Evolutionary conservation across 139 green algal species (phyloP).

Genomic region (Tetradesmus obliquus): DNA sequence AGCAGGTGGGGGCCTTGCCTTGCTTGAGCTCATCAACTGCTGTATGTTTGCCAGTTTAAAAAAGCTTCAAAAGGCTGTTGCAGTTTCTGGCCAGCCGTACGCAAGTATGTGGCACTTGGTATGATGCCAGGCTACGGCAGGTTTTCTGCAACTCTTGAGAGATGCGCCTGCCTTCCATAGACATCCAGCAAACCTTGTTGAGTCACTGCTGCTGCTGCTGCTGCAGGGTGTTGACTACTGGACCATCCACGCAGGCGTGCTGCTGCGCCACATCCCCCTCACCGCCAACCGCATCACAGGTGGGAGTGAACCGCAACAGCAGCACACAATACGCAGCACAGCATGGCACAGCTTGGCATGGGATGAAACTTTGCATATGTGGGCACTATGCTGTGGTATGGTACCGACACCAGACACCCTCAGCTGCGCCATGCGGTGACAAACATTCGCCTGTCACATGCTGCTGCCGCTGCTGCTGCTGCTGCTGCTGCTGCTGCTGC

Average conservation of each 20-base stretch:
- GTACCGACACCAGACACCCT: not conserved
- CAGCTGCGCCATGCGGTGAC: not conserved
- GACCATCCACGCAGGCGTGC: conserved; percentile 97
- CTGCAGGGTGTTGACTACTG: conserved; percentile 97
- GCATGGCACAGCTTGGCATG: too few relatives aligned
- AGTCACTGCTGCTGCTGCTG: not conserved
- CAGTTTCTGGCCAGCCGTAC: too few relatives aligned
- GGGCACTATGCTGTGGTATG: too few relatives aligned
- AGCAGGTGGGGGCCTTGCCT: conserved; percentile 64
- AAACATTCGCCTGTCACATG: not conserved
- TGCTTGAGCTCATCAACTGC: too few relatives aligned
- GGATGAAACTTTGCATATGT: too few relatives aligned
- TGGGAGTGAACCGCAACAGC: not conserved
- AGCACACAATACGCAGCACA: too few relatives aligned
- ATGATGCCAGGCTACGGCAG: too few relatives aligned
- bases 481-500: not conserved
- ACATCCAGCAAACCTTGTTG: too few relatives aligned
- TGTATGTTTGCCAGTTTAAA: not conserved
- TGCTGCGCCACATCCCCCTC: conserved; percentile 92
- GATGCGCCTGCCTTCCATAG: too few relatives aligned
- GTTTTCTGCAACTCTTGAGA: not conserved
- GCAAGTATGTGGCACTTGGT: too few relatives aligned
- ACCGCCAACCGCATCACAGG: conserved; percentile 90
- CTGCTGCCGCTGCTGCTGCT: too few relatives aligned
- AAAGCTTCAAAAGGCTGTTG: too few relatives aligned